Percentiles rank a stretch among this genome's conserved stretches.
phyloP scores from a whole-genome alignment of 2,329 filamentous ascomycete species.

The Aspergillus japonicus region DNA sequence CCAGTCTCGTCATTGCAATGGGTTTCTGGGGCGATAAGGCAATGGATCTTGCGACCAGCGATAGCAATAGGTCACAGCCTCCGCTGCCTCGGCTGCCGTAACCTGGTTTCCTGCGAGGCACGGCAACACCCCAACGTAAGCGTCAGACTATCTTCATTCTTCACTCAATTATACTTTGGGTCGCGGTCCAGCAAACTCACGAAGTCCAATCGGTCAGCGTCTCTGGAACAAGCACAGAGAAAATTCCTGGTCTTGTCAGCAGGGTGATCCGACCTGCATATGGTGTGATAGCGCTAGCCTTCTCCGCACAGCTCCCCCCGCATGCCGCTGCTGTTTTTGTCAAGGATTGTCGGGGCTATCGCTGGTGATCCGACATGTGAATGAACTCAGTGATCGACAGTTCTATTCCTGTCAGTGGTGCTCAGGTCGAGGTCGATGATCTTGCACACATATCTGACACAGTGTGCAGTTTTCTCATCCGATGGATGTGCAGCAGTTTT shows the following conservation, averaged over 20 bases:
- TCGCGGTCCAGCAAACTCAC: background rate
- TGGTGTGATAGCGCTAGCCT: background rate
- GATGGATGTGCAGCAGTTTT: too few species aligned
- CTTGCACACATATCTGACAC: too few species aligned
- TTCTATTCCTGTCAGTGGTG: too few species aligned
- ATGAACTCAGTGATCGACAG: background rate
- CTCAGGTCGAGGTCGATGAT: too few species aligned
- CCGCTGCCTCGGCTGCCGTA: too few species aligned
- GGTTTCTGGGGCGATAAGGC: too few species aligned
- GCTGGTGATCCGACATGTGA: background rate
- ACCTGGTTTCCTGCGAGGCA: background rate
- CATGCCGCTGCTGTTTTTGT: background rate
- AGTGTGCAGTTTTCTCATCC: too few species aligned
- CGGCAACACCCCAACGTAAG: background rate
- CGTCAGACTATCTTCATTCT: background rate
- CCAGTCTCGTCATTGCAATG: background rate
- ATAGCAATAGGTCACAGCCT: too few species aligned
- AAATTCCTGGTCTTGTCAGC: too few species aligned
- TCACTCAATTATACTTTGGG: background rate
- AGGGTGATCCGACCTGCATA: background rate
- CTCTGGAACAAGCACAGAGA: too few species aligned
- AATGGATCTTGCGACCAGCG: too few species aligned
- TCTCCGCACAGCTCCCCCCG: background rate
- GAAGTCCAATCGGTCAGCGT: background rate
- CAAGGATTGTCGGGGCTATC: too few species aligned